These are phyloP conservation scores for Corchorus capsularis DNA, from an alignment of 345 rosid species.

Conservation along the genomic window DNA sequence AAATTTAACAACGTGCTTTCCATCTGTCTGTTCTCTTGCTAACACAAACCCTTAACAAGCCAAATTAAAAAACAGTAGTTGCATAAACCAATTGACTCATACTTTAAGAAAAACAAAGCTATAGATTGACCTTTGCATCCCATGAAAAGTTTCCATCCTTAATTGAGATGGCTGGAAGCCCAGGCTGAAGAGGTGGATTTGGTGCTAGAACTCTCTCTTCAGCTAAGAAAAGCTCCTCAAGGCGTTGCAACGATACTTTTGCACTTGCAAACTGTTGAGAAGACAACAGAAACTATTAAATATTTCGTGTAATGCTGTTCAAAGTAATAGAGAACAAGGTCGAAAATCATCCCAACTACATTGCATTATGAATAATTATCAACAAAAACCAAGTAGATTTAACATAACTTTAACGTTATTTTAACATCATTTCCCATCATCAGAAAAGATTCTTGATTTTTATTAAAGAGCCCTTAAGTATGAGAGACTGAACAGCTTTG, in stretches of 20 bases:
- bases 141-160: slow-evolving; percentile 84
- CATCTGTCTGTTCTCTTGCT: not conserved
- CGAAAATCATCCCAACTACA: not conserved
- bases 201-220: slow-evolving; percentile 77
- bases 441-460: not conserved
- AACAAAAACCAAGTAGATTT: not conserved
- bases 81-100: not conserved
- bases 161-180: slow-evolving; percentile 76
- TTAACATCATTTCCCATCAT: not conserved
- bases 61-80: not conserved
- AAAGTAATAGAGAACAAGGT: not conserved
- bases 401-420: not conserved
- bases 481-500: slow-evolving; percentile 1
- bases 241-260: slow-evolving; percentile 83
- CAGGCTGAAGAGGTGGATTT: slow-evolving; percentile 81
- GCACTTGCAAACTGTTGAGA: slow-evolving; percentile 76
- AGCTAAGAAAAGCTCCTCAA: slow-evolving; percentile 79
- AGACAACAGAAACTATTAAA: not conserved
- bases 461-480: not conserved
- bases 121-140: slow-evolving; percentile 69
- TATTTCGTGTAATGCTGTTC: not conserved
- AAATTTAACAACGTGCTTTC: not conserved
- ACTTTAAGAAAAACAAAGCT: not conserved
- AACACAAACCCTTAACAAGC: not conserved
- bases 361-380: not conserved